Conservation (phyloP, 179 eudicot species). For the Sideroxylon spinosum region DNA sequence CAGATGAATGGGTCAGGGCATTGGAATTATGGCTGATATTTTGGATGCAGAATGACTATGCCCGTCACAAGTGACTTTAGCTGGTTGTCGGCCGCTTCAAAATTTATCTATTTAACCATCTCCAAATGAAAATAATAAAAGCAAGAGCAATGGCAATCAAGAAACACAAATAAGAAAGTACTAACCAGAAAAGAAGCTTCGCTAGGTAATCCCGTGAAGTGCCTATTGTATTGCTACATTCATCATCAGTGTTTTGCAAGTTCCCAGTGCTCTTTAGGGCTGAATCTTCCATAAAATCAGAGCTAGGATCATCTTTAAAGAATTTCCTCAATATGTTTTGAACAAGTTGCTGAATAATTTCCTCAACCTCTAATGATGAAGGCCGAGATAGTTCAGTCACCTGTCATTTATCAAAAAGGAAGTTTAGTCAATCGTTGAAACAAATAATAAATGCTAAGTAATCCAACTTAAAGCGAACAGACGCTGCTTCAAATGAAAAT, state of each 20-base stretch:
- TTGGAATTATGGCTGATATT: not conserved
- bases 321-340: conserved; percentile 45
- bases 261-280: conserved; percentile 16
- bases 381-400: conserved; percentile 80
- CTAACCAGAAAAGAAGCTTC: conserved; percentile 74
- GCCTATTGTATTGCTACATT: conserved; percentile 38
- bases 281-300: conserved; percentile 33
- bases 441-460: conserved; percentile 13
- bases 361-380: conserved; percentile 76
- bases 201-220: conserved; percentile 89
- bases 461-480: conserved; percentile 12
- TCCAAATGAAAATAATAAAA: not conserved
- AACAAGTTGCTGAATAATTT: conserved; percentile 67
- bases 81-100: not conserved
- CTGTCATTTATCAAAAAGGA: conserved; percentile 24
- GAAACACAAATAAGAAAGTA: not conserved
- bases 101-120: not conserved
- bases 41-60: not conserved
- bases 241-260: conserved; percentile 32
- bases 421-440: not conserved
- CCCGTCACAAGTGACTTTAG: not conserved
- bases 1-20: too few species aligned
- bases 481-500: not conserved
- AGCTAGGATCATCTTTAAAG: conserved; percentile 45
- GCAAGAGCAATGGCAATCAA: not conserved